A percentile compares a stretch with the other conserved stretches of the same genome.
Evolutionary conservation across 2,329 filamentous ascomycete species (phyloP).

Genomic region (Alternaria triticina): DNA sequence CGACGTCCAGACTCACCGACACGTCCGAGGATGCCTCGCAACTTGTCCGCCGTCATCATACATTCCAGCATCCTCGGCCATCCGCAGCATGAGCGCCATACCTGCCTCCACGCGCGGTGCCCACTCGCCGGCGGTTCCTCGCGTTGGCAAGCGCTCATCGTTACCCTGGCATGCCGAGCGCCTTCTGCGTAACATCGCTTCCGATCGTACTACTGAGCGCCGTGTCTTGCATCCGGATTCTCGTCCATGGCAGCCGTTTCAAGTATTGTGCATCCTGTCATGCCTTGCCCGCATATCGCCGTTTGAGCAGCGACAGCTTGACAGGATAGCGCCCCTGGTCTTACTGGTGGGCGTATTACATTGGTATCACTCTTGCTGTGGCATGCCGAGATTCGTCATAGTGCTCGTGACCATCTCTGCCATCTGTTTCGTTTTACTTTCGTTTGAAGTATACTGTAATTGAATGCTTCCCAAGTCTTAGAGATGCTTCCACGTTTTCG

Average conservation of each 20-base stretch:
- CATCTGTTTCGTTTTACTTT: constrained; percentile 16
- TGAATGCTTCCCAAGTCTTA: background rate
- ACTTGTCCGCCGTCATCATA: constrained; percentile 19
- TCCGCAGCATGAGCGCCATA: constrained; percentile 13
- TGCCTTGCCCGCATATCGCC: constrained; percentile 25
- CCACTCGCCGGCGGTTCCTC: constrained; percentile 32
- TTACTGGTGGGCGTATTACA: constrained; percentile 7
- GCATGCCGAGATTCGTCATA: constrained; percentile 14
- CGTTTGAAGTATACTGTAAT: constrained; percentile 5
- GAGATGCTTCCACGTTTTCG: background rate
- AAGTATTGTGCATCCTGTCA: constrained; percentile 20
- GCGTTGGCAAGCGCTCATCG: constrained; percentile 29
- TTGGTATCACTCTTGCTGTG: constrained; percentile 20
- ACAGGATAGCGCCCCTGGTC: constrained; percentile 16
- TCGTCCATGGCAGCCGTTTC: constrained; percentile 27
- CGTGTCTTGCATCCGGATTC: constrained; percentile 37
- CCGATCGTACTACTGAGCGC: constrained; percentile 28
- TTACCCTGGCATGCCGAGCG: constrained; percentile 22
- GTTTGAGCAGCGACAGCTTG: constrained; percentile 19
- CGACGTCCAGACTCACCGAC: constrained; percentile 39
- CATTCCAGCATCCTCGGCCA: constrained; percentile 5
- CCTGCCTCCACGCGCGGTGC: constrained; percentile 31
- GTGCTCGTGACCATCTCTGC: constrained; percentile 18
- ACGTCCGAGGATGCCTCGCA: constrained; percentile 23
- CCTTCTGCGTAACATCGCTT: constrained; percentile 34